phyloP scores from a whole-genome alignment of 106 monocot genomes.

The Dendrobium officinale region DNA sequence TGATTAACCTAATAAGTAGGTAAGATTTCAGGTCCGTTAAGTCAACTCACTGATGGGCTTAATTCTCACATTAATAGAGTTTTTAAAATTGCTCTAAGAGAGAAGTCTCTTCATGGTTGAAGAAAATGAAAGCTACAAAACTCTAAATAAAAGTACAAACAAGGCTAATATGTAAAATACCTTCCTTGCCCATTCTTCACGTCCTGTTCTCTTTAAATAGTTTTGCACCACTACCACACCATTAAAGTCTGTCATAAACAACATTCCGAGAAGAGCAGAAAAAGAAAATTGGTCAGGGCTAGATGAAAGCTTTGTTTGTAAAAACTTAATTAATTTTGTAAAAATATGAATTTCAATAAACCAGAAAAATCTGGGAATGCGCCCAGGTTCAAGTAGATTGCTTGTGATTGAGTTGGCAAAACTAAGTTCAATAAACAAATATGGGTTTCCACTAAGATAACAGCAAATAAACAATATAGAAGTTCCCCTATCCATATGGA shows the following conservation, averaged over 20 bases:
- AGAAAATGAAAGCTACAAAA: background rate
- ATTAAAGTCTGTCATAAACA: slow-evolving; percentile 58
- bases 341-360: background rate
- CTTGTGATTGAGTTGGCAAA: background rate
- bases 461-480: background rate
- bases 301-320: slow-evolving; percentile 1
- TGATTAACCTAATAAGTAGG: too few relatives aligned
- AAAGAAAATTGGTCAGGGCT: background rate
- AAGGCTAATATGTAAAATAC: slow-evolving; percentile 12
- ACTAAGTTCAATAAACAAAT: background rate
- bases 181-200: slow-evolving; percentile 69
- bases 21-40: too few relatives aligned
- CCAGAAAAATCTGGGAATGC: background rate
- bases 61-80: too few relatives aligned
- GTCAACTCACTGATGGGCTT: too few relatives aligned
- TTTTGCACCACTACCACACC: slow-evolving; percentile 67
- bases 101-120: too few relatives aligned
- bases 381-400: background rate
- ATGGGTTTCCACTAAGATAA: background rate
- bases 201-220: slow-evolving; percentile 69
- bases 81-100: too few relatives aligned
- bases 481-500: background rate
- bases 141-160: background rate
- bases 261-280: background rate
- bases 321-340: background rate